Base-by-base conservation (phyloP, 352 stramenopile species). In the Phytopythium litorale region DNA sequence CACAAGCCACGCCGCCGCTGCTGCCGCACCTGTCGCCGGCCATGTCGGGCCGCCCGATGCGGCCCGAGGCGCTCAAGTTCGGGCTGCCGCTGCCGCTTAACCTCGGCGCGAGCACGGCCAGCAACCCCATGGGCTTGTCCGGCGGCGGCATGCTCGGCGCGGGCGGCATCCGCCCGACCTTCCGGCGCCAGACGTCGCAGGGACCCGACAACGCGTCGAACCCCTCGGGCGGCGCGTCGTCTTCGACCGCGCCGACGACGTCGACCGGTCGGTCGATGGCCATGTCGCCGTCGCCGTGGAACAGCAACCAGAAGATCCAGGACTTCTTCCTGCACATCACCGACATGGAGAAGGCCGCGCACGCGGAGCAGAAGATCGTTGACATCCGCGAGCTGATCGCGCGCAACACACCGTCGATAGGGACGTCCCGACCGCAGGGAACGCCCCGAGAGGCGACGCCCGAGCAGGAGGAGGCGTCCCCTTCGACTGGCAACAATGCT, bases 261-360 rank as follows among this genome's bases (percentile, higher is more conserved):
- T 48, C 57, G 32, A 33, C 43, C n/a, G 53, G 53, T 8, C 33
- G 33, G 53, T 49, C 53, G 19, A 25, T 55, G 15, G 13, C 60
- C n/a, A 58, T 63, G 58, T 19, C 56, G 18, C 33, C 55, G 28
- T 64, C 63, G 59, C 45, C 60, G 32, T 84, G 76, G 73, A 82
- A 76, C 60, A 68, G 83, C 63, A 65, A 68, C 23, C 62, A 85
- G 67, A 85, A 84, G 70, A 77, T 80, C 37, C 64, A 84, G 38
- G 75, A 85, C 40, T 85, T 84, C 64, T 82, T 84, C 56, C 54
- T 73, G 53, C 74, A 86, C 71, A 84, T 75, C 19, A 70, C 73
- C 43, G 53, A 71, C 55, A 62, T 62, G 16, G 67, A 72, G 58
- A 67, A 81, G 56, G 63, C 63, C 3, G 65, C 56, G 19, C 72